phyloP scores from a whole-genome alignment of 2,329 filamentous ascomycete species.

The Colletotrichum tofieldiae region DNA sequence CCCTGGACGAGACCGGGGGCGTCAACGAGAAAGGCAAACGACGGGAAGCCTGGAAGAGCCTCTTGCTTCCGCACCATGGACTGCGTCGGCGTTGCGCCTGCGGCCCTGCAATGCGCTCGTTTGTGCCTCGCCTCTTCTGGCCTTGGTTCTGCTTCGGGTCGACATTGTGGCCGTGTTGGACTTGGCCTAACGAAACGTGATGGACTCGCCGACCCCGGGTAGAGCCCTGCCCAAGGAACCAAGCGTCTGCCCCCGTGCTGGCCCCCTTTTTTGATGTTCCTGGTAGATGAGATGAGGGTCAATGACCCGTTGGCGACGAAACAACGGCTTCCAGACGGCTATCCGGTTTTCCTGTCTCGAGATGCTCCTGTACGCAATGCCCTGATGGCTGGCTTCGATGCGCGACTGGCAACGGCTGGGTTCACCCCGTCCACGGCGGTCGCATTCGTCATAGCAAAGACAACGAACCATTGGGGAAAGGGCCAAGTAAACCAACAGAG shows the following conservation, averaged over 20 bases:
- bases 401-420: neutral
- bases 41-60: neutral
- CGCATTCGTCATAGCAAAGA: neutral
- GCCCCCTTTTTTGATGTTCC: slow-evolving; percentile 31
- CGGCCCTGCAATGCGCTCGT: neutral
- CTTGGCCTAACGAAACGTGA: slow-evolving; percentile 6
- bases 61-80: neutral
- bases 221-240: slow-evolving; percentile 26
- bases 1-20: neutral
- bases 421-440: neutral
- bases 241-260: slow-evolving; percentile 23
- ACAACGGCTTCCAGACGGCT: slow-evolving; percentile 31
- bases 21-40: neutral
- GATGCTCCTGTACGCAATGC: slow-evolving; percentile 23
- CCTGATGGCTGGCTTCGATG: neutral
- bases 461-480: neutral
- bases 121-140: neutral
- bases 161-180: neutral
- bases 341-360: slow-evolving; percentile 32
- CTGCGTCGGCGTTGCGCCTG: neutral
- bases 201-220: slow-evolving; percentile 16
- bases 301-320: slow-evolving; percentile 35
- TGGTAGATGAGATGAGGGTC: slow-evolving; percentile 41
- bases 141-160: neutral
- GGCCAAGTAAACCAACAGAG: neutral